A percentile compares a stretch with the other conserved stretches of the same genome.
Conservation (phyloP, 768 basidiomycete genomes). For the Coprinopsis strossmayeri region DNA sequence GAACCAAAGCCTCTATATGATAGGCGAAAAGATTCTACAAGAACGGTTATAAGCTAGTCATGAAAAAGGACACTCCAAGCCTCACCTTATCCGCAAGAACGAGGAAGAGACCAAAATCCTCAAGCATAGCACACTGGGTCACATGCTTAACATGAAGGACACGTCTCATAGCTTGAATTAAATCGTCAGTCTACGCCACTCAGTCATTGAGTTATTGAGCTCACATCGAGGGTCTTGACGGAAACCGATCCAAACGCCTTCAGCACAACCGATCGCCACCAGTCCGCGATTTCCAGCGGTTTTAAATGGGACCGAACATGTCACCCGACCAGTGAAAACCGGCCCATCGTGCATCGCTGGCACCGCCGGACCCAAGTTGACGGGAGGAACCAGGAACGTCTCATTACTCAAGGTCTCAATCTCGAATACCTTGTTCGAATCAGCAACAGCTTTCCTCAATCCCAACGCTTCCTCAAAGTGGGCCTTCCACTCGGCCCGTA, state of each 20-base stretch:
- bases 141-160: constrained; percentile 91
- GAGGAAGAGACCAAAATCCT: constrained; percentile 95
- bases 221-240: constrained; percentile 79
- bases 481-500: constrained; percentile 79
- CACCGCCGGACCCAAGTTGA: constrained; percentile 35
- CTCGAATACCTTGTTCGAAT: constrained; percentile 94
- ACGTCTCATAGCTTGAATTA: constrained; percentile 67
- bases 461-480: constrained; percentile 90
- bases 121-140: constrained; percentile 90
- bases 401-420: constrained; percentile 83
- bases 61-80: not conserved
- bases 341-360: constrained; percentile 67
- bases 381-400: constrained; percentile 73
- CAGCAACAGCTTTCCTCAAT: constrained; percentile 80
- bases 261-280: constrained; percentile 85
- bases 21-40: constrained; percentile 66
- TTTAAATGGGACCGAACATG: constrained; percentile 90
- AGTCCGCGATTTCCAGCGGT: constrained; percentile 77
- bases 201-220: constrained; percentile 17
- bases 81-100: constrained; percentile 86
- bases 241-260: constrained; percentile 94
- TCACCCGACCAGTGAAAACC: constrained; percentile 76
- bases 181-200: constrained; percentile 25
- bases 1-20: constrained; percentile 94
- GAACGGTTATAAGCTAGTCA: not conserved